Base-by-base conservation (phyloP, 2,329 filamentous ascomycete genomes). In the Corynespora cassiicola region DNA sequence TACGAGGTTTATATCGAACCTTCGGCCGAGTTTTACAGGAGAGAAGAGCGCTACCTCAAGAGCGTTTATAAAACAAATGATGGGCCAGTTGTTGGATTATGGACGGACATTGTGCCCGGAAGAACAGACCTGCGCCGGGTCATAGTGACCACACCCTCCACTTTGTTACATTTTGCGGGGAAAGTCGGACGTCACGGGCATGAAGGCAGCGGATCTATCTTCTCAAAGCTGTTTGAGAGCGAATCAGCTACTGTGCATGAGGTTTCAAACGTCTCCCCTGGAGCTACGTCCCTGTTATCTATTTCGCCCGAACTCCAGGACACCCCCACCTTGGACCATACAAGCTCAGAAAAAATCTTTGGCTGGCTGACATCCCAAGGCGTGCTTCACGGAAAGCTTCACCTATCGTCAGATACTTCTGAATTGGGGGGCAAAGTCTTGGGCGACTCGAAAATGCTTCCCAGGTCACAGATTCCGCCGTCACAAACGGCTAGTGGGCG, bases 1-100 rank as follows among this genome's bases (percentile, higher is more conserved):
- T 97, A 96, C 70, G 94, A 99, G 70, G 86, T 86, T 12, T 97
- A 90, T 58, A 92, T 99, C 61, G 94, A 99, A 68, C 90, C 90
- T 3, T 88, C 90, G 10, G 90, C 87, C 31, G 94, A 97, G 65
- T 96, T 96, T 71, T 97, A 96, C 70, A 82, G 90, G 53, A 87
- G 92, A 62, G 91, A 97, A 68, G 94, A 99, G 66, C 90, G 90
- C 69, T 96, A 95, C 29, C 72, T 95, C 44, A 92, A 92, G 67
- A 81, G 79, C 22, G 79, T 99, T 14, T 90, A 91, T 66, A 91
- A 87, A 63, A 79, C 90, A 6, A 81, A 86, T 1, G 90, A 96
- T 65, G 88, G 87, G 0, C 83, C 91, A 1, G 81, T 97, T 22
- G 89, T 88, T 1, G 94, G 94, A 1, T 64, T 97, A 11, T 96